Conservation (phyloP, 352 stramenopile genomes). For the Pythium folliculosum region DNA sequence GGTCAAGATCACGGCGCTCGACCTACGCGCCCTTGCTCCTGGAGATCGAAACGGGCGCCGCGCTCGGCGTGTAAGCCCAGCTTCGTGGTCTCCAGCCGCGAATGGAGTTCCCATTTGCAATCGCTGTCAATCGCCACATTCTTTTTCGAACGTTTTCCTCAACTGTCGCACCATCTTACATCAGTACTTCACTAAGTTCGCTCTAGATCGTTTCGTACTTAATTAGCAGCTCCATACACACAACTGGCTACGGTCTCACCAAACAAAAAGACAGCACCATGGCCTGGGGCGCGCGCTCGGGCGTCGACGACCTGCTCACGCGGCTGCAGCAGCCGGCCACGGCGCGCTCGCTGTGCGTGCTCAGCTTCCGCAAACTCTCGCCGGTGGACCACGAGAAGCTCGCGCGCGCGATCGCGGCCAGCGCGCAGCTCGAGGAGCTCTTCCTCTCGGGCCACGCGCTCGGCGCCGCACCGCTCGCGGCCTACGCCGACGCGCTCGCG, state of each 20-base stretch:
- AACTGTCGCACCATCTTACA: not conserved
- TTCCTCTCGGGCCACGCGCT: conserved; percentile 80
- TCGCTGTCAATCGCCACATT: too few relatives aligned
- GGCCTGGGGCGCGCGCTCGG: conserved; percentile 71
- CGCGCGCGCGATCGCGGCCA: conserved; percentile 50
- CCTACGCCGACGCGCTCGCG: conserved; percentile 72
- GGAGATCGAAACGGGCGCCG: too few relatives aligned
- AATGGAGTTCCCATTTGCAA: too few relatives aligned
- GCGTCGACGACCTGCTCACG: conserved; percentile 77
- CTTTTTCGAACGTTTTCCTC: conserved; percentile 6
- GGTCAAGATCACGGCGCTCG: too few relatives aligned
- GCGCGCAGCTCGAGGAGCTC: conserved; percentile 69
- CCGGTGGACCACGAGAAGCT: conserved; percentile 58
- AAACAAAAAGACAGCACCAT: conserved; percentile 45
- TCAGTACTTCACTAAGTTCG: not conserved
- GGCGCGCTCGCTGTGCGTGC: conserved; percentile 68
- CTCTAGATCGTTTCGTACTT: conserved; percentile 2
- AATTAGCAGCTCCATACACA: not conserved
- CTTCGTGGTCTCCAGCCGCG: too few relatives aligned
- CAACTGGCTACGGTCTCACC: not conserved
- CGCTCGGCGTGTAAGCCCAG: too few relatives aligned
- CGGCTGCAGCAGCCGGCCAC: conserved; percentile 66
- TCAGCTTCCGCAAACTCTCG: conserved; percentile 68
- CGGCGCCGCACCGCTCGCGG: conserved; percentile 36
- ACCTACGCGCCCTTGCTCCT: too few relatives aligned